Conservation (phyloP, 257 asterid species). For the Lithospermum erythrorhizon region DNA sequence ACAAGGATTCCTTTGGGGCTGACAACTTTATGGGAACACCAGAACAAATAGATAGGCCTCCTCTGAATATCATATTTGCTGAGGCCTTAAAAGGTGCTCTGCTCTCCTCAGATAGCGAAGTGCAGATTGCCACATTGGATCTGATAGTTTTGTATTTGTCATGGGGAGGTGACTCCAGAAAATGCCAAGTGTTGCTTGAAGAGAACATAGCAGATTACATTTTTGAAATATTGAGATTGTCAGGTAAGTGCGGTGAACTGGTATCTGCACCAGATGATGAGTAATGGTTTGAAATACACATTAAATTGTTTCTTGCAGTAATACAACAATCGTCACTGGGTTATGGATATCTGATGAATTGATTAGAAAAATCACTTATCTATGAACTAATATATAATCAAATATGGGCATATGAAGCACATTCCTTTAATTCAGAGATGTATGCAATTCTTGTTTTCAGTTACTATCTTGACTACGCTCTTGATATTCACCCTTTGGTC, state of each 20-base stretch:
- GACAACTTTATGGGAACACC: constrained; percentile 47
- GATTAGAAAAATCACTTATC: no score
- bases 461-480: no score
- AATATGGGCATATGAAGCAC: no score
- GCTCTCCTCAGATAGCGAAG: constrained; percentile 85
- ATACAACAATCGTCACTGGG: neutral
- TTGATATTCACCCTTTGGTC: neutral
- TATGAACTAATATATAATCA: no score
- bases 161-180: constrained; percentile 33
- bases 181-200: constrained; percentile 49
- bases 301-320: neutral
- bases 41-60: constrained; percentile 37
- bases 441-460: no score
- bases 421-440: no score
- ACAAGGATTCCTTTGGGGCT: constrained; percentile 29
- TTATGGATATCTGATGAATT: neutral
- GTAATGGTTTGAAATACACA: no score
- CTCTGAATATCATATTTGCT: constrained; percentile 65
- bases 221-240: constrained; percentile 80
- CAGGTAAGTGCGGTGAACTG: constrained; percentile 39
- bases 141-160: constrained; percentile 51
- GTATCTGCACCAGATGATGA: neutral
- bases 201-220: constrained; percentile 80
- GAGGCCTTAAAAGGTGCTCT: constrained; percentile 93
- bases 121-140: constrained; percentile 71